Base-by-base conservation (phyloP, 176 grass and related monocot genomes). In the Oryza brachyantha region DNA sequence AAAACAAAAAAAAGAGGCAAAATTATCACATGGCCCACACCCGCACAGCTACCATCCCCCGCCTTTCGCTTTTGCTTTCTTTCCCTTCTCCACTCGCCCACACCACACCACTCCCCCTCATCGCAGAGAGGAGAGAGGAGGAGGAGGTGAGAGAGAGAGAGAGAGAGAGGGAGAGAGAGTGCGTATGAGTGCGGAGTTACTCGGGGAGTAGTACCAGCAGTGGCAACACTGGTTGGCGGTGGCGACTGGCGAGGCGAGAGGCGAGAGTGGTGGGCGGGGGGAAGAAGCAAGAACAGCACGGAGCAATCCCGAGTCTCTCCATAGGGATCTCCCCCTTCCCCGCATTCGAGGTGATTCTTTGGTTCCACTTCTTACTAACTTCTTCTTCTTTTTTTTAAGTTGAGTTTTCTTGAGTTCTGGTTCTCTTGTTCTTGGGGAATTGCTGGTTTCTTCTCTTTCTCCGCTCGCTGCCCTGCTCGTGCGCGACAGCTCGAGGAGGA, bases 1-100 rank as follows among this genome's bases (percentile, higher is more conserved):
- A 60, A 78, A 70, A 57, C 42, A 29, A 79, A 32, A 87, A 16
- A 29, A 76, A 83, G 72, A 48, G n/a, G n/a, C n/a, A n/a, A 73
- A 77, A 61, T 73, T 73, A 68, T 45, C 26, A 25, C 37, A 36
- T 41, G 48, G 45, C 41, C 72, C 68, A 48, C 68, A 73, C 37
- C 37, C 67, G 71, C 68, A 67, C 76, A 72, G 69, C 67, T 37
- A 29, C 67, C 73, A 17, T n/a, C n/a, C 74, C 79, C 29, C 48
- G 54, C 69, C 81, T 88, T 64, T 70, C 70, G 80, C 86, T 84
- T 84, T 78, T 72, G 45, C 66, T 54, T 80, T 43, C 66, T 54
- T 80, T 43, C 70, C 76, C 36, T 57, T 24, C 52, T 57, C 52
- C 52, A n/a, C 48, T 52, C 48, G 48, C 21, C 72, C 68, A 46